phyloP scores from a whole-genome alignment of 2,329 filamentous ascomycete genomes.

The Cordyceps cateniannulata region DNA sequence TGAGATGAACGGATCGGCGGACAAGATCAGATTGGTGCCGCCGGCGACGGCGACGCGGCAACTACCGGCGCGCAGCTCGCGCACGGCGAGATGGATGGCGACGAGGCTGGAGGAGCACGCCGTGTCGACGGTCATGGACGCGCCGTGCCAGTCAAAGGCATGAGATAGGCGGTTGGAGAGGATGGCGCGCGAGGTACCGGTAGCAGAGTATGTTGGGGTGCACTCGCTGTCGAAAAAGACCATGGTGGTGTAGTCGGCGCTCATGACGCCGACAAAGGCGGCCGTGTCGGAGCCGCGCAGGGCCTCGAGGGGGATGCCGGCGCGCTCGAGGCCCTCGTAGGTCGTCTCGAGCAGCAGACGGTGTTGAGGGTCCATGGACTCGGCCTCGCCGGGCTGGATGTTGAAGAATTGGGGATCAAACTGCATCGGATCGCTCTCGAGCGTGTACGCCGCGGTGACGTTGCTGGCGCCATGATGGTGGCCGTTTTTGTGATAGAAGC shows the following conservation, averaged over 20 bases:
- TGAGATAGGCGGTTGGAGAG: conserved; percentile 43
- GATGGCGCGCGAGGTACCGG: conserved; percentile 18
- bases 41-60: conserved; percentile 33
- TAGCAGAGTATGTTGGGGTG: conserved; percentile 4
- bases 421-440: conserved; percentile 9
- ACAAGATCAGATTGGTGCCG: conserved; percentile 16
- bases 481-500: conserved; percentile 17
- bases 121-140: conserved; percentile 43
- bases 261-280: conserved; percentile 21
- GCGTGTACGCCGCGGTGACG: conserved; percentile 23
- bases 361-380: conserved; percentile 28
- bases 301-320: conserved; percentile 7
- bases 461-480: conserved; percentile 21
- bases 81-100: conserved; percentile 41
- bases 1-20: conserved; percentile 21
- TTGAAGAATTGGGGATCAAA: conserved; percentile 43
- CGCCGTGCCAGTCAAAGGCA: conserved; percentile 45
- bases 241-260: conserved; percentile 24
- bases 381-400: conserved; percentile 37
- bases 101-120: conserved; percentile 43
- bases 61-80: conserved; percentile 37
- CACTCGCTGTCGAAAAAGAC: conserved; percentile 19
- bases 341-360: conserved; percentile 25
- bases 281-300: conserved; percentile 7
- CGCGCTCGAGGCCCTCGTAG: conserved; percentile 23